Evolutionary conservation across 441 rosid genomes (phyloP), one percentile per base, ranked within the genome.

Genomic region (Hura crepitans): DNA sequence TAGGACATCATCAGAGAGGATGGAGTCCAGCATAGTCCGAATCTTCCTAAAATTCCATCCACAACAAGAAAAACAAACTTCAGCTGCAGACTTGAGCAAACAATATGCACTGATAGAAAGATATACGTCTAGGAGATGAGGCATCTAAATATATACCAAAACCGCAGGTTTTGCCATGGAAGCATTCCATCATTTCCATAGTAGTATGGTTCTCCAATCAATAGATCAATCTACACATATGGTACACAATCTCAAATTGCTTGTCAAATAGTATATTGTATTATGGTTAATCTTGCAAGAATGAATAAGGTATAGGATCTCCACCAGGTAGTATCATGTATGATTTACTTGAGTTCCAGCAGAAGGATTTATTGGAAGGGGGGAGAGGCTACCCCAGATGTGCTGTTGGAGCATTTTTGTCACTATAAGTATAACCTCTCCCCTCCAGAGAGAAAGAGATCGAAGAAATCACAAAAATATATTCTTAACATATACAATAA

Each of bases 151-250:
- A 75, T 66, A n/a, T 83, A 95, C 99, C 99, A 95, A 82, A 95
- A 95, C 45, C 96, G 95, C 66, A 95, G 86, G 82, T 87, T 88
- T 73, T 89, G 90, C 97, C 98, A 95, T 9, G 96, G 99, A 78
- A 95, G 97, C 80, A 79, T 79, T 76, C 87, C 86, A 65, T 92
- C 97, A 75, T 80, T 83, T 71, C 90, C 98, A 75, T 73, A 79
- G 78, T 86, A 95, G 77, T 83, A 90, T 39, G 97, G 99, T 74
- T 95, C 99, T 72, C 90, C 96, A 66, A 95, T 81, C 80, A 92
- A 77, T 72, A 89, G 77, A 75, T 95, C 98, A 81, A 88, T 83
- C 99, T 92, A 81, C 69, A 72, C 74, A 77, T 20, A 75, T n/a
- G 73, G 70, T 15, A 73, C 42, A 62, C 30, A 15, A 49, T 47